Conservation (phyloP, 495 filamentous ascomycete genomes). For the Talaromyces stipitatus region DNA sequence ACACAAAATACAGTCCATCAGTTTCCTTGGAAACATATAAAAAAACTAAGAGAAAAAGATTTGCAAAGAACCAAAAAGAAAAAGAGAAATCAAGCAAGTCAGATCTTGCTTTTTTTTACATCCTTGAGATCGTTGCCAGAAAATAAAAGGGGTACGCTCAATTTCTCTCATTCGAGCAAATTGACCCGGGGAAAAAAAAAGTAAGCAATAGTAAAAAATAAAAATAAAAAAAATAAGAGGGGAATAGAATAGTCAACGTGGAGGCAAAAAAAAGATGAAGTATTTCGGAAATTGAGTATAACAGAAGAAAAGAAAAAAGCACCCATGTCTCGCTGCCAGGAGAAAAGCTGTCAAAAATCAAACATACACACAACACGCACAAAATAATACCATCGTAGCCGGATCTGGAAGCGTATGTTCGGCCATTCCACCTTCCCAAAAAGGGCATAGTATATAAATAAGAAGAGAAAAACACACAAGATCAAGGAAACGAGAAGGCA, state of each 20-base stretch:
- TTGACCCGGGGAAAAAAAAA: neutral
- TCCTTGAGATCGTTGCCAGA: neutral
- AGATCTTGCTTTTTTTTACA: neutral
- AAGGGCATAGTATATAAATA: constrained; percentile 2
- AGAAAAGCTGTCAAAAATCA: neutral
- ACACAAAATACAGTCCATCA: neutral
- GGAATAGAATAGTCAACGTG: neutral
- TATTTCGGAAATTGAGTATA: neutral
- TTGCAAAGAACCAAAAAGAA: neutral
- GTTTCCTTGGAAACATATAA: neutral
- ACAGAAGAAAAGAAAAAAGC: neutral
- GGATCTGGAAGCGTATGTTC: neutral
- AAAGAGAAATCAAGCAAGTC: neutral
- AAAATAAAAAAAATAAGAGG: neutral
- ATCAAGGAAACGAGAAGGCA: neutral
- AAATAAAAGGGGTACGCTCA: neutral
- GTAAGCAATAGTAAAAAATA: neutral
- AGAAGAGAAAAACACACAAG: neutral
- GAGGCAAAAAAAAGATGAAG: neutral
- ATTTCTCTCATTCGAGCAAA: neutral
- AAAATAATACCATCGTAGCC: constrained; percentile 6
- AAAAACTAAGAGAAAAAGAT: neutral
- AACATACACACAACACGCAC: neutral
- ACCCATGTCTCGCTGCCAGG: neutral
- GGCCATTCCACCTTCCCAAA: neutral